These are phyloP conservation scores for Trichomonas vaginalis DNA, from an alignment of 208 protist species.

Conservation along the genomic window DNA sequence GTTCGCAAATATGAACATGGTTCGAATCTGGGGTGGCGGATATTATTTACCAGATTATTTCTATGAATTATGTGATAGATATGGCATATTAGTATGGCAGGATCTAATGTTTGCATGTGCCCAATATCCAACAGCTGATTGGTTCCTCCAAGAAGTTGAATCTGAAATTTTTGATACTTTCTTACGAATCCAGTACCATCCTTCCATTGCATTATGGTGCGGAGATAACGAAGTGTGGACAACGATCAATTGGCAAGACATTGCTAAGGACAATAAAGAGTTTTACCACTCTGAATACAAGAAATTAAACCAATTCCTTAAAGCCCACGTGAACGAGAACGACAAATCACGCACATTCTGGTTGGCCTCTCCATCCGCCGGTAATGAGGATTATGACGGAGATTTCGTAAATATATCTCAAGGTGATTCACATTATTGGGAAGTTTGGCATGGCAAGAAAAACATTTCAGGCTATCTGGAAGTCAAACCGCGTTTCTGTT, in stretches of 20 bases:
- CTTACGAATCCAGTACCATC: not conserved
- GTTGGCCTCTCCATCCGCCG: not conserved
- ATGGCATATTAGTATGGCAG: slow-evolving; percentile 53
- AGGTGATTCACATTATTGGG: slow-evolving; percentile 9
- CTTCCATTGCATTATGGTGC: not conserved
- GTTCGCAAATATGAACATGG: slow-evolving; percentile 45
- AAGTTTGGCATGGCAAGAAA: not conserved
- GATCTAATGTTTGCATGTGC: slow-evolving; percentile 56
- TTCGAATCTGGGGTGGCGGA: slow-evolving; percentile 58
- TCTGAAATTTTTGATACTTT: not conserved
- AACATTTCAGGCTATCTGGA: not conserved
- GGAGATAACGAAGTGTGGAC: not conserved
- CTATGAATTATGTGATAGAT: slow-evolving; percentile 47
- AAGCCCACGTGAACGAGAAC: not conserved
- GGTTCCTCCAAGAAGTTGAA: not conserved
- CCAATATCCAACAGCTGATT: slow-evolving; percentile 36
- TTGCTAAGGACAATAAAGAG: not conserved
- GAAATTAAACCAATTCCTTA: not conserved
- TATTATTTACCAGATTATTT: slow-evolving; percentile 48
- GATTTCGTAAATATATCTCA: not conserved
- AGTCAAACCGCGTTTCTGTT: not conserved
- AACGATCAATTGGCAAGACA: not conserved
- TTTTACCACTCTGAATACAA: not conserved
- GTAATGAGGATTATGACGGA: not conserved
- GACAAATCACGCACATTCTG: not conserved